Evolutionary conservation across 257 asterid species (phyloP).

Genomic region (Solanum phureja): DNA sequence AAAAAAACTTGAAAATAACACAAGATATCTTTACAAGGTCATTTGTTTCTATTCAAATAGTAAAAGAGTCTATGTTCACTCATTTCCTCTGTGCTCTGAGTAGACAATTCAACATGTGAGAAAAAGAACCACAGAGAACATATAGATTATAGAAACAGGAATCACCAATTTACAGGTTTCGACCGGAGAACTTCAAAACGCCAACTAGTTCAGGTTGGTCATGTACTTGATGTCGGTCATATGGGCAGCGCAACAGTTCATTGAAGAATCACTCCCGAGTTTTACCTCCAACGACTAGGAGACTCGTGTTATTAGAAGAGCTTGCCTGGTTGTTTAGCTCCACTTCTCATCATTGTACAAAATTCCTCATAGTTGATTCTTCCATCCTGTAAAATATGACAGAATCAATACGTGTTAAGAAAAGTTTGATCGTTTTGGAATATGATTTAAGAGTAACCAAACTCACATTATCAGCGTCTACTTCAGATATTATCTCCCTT

Average conservation of each 20-base stretch:
- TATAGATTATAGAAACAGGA: neutral
- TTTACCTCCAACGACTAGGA: neutral
- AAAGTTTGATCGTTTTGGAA: neutral
- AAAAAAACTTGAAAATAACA: neutral
- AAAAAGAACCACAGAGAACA: neutral
- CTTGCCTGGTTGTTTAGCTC: slow-evolving; percentile 37
- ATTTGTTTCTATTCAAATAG: neutral
- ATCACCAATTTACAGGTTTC: neutral
- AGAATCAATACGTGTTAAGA: neutral
- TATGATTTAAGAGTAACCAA: neutral
- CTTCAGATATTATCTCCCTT: slow-evolving; percentile 71
- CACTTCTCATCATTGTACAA: slow-evolving; percentile 81
- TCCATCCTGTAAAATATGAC: slow-evolving; percentile 52
- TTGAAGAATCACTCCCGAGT: neutral
- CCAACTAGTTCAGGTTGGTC: neutral
- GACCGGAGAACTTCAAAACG: neutral
- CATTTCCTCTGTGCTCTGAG: neutral
- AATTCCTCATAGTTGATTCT: slow-evolving; percentile 76
- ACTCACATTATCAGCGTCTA: slow-evolving; percentile 75
- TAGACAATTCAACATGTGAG: neutral
- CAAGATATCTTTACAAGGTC: neutral
- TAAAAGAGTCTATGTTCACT: neutral
- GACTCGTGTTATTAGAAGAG: slow-evolving; percentile 23
- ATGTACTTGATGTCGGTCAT: neutral
- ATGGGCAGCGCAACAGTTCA: neutral